Base-by-base conservation (phyloP, 2,329 filamentous ascomycete species). In the Fusarium ambrosium region DNA sequence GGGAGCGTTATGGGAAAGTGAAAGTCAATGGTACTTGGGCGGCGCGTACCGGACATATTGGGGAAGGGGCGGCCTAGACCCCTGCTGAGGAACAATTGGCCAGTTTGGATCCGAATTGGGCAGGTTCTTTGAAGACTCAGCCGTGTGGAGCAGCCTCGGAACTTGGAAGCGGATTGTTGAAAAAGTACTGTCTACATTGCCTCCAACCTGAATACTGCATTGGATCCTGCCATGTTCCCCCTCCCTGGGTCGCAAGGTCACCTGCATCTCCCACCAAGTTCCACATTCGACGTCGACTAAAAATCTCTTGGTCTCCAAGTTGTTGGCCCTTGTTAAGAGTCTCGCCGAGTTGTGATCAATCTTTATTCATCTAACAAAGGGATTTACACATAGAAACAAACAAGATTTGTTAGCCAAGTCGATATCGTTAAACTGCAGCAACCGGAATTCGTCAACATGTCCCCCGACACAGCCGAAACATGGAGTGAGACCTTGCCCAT, bases 261-360 rank as follows among this genome's bases (percentile, higher is more conserved):
- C 76, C 76, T 78, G 76, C 76, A 75, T 70, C 76, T 70, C 58
- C 71, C 65, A 70, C 29, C 55, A 34, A 64, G 66, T 53, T 51
- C 53, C 60, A 58, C 41, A 58, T 37, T 70, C 72, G 72, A 74
- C 72, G 72, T 74, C 72, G 72, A 75, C 72, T 72, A 74, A 61
- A 74, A 60, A 53, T 20, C 29, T 65, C 63, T 63, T 63, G 60
- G 64, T 64, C 24, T 68, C 68, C 62, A 22, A 24, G 71, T 37
- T 55, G 68, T 69, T 66, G 68, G 64, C 55, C 41, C 60, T 37
- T 51, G 27, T 55, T 36, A 45, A 53, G 45, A 27, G 32, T 37
- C 62, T 69, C 53, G 55, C 62, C 63, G 55, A 64, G 36, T 61
- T 39, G n/a, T 20, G 51, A 34, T 53, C 27, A 20, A 56, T 20